Percentiles rank a stretch among this genome's conserved stretches.
Evolutionary conservation across 169 alveolate species (phyloP).

Genomic region (Cystoisospora suis): DNA sequence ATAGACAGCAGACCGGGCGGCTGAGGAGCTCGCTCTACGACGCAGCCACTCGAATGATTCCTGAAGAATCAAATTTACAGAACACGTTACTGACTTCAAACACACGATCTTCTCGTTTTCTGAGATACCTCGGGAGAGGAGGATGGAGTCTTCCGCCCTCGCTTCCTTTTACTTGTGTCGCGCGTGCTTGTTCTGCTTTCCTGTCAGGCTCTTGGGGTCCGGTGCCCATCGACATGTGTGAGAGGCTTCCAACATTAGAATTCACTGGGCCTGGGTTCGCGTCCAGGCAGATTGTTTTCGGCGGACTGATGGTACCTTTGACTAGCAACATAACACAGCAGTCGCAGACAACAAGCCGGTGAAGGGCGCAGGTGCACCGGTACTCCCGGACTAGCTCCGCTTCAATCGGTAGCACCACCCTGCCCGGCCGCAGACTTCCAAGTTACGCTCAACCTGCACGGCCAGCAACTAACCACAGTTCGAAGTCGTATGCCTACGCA

Average conservation of each 20-base stretch:
- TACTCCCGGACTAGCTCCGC: too few relatives aligned
- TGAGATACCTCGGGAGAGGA: background rate
- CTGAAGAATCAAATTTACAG: constrained; percentile 9
- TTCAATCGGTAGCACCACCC: too few relatives aligned
- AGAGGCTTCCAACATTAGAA: background rate
- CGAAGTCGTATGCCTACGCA: background rate
- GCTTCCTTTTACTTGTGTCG: too few relatives aligned
- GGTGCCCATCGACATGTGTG: too few relatives aligned
- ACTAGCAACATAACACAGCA: background rate
- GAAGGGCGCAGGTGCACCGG: too few relatives aligned
- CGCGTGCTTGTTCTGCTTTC: background rate
- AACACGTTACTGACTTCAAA: background rate
- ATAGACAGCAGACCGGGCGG: too few relatives aligned
- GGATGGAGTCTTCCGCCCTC: background rate
- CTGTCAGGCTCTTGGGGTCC: too few relatives aligned
- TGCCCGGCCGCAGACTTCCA: too few relatives aligned
- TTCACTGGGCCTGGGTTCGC: background rate
- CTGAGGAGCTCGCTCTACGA: background rate
- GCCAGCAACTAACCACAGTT: background rate
- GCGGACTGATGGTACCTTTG: constrained; percentile 10
- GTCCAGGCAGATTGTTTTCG: background rate
- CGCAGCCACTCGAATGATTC: background rate
- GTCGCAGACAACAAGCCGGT: background rate
- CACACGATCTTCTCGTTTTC: background rate
- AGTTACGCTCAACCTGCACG: too few relatives aligned